A percentile compares a stretch with the other conserved stretches of the same genome.
phyloP scores from a whole-genome alignment of 2,329 filamentous ascomycete species.

The Fonsecaea nubica region DNA sequence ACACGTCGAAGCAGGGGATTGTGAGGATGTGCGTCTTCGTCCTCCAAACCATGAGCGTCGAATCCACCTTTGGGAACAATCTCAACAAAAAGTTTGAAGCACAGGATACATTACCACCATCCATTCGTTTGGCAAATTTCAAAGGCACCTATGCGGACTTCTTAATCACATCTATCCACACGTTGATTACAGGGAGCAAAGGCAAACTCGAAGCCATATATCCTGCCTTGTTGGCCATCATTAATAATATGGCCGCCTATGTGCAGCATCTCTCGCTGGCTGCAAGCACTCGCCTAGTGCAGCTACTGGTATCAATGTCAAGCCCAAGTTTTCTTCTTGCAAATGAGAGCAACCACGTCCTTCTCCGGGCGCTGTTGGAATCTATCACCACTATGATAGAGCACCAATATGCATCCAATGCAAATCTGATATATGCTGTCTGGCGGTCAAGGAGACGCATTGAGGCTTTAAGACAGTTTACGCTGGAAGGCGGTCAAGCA shows the following conservation, averaged over 20 bases:
- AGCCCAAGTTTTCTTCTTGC: slow-evolving; percentile 89
- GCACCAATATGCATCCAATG: slow-evolving; percentile 77
- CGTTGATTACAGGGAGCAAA: slow-evolving; percentile 87
- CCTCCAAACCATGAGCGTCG: slow-evolving; percentile 91
- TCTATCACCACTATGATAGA: slow-evolving; percentile 90
- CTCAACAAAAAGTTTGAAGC: slow-evolving; percentile 87
- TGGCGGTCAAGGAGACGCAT: slow-evolving; percentile 82
- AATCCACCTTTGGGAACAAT: slow-evolving; percentile 86
- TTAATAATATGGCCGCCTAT: slow-evolving; percentile 91
- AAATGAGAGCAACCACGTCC: slow-evolving; percentile 85
- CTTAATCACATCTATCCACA: slow-evolving; percentile 92
- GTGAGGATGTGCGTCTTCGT: slow-evolving; percentile 98
- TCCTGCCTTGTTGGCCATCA: slow-evolving; percentile 85
- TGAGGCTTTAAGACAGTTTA: slow-evolving; percentile 83
- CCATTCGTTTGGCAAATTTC: slow-evolving; percentile 83
- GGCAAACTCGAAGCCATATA: slow-evolving; percentile 90
- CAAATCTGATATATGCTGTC: slow-evolving; percentile 79
- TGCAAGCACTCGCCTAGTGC: slow-evolving; percentile 80
- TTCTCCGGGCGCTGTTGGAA: slow-evolving; percentile 82
- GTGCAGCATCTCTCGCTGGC: slow-evolving; percentile 76
- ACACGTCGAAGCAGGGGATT: slow-evolving; percentile 85
- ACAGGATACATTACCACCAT: slow-evolving; percentile 82
- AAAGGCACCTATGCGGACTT: slow-evolving; percentile 92
- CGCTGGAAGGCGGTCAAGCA: slow-evolving; percentile 87
- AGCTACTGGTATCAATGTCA: slow-evolving; percentile 90